These are phyloP conservation scores for Ballota nigra DNA, from an alignment of 257 asterid species.

Conservation along the genomic window DNA sequence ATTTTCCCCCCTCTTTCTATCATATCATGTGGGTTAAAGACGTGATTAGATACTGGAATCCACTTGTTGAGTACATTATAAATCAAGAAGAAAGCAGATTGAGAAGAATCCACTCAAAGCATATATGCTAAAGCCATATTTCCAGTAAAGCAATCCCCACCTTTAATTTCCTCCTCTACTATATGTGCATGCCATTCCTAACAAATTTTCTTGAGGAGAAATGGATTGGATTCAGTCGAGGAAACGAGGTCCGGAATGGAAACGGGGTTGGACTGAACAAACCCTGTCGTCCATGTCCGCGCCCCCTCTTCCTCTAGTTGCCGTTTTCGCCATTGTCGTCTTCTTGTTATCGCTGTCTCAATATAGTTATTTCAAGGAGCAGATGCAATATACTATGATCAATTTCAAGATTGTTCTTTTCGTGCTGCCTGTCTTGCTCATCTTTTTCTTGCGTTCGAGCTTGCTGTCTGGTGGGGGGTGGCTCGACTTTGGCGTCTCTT, in stretches of 20 bases:
- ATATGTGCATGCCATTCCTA: not conserved
- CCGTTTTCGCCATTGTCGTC: slow-evolving; percentile 49
- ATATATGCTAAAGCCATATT: slow-evolving; percentile 53
- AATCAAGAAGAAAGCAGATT: slow-evolving; percentile 32
- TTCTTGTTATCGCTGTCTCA: slow-evolving; percentile 57
- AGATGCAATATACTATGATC: slow-evolving; percentile 26
- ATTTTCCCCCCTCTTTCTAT: not conserved
- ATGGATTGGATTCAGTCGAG: slow-evolving; percentile 48
- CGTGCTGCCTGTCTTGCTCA: slow-evolving; percentile 41
- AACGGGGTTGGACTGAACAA: slow-evolving; percentile 50
- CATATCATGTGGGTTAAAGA: not conserved
- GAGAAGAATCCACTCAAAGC: slow-evolving; percentile 51
- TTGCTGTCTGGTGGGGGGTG: slow-evolving; percentile 23
- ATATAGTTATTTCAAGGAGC: slow-evolving; percentile 48
- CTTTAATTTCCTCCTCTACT: slow-evolving; percentile 9
- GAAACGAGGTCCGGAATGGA: slow-evolving; percentile 53
- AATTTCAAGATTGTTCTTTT: slow-evolving; percentile 49
- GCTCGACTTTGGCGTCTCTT: slow-evolving; percentile 31
- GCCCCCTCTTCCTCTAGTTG: slow-evolving; percentile 59
- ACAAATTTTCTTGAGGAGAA: not conserved
- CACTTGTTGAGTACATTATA: slow-evolving; percentile 42
- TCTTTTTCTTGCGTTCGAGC: slow-evolving; percentile 38
- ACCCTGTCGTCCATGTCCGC: slow-evolving; percentile 46
- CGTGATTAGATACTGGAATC: slow-evolving; percentile 27
- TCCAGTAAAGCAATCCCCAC: slow-evolving; percentile 25